Conservation (phyloP, 1,284 basidiomycete species). For the Rhizopogon hawkerae region DNA sequence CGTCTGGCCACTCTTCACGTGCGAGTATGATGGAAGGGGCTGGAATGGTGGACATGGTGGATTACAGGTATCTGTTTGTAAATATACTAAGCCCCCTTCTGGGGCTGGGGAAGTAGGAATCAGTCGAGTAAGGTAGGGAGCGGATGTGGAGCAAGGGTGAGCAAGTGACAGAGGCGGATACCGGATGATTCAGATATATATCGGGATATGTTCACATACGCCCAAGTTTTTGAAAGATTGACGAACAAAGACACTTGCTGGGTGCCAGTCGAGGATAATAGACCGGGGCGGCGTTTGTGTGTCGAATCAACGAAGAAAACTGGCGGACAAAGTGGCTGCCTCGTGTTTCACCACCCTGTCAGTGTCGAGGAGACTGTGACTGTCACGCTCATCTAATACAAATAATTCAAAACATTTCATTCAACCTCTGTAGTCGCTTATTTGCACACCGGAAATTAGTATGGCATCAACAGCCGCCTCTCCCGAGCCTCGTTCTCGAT, state of each 20-base stretch:
- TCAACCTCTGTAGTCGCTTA: not conserved
- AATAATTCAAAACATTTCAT: slow-evolving; percentile 6
- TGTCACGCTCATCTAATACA: slow-evolving; percentile 5
- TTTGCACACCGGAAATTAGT: slow-evolving; percentile 26
- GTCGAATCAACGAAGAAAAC: slow-evolving; percentile 10
- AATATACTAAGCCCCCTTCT: slow-evolving; percentile 16
- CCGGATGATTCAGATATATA: not conserved
- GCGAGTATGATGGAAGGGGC: slow-evolving; percentile 45
- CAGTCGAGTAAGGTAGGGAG: slow-evolving; percentile 5
- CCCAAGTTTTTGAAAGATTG: slow-evolving; percentile 8
- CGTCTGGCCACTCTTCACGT: slow-evolving; percentile 74
- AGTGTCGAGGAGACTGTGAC: slow-evolving; percentile 7
- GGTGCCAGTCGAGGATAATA: slow-evolving; percentile 6
- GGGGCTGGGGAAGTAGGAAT: slow-evolving; percentile 12
- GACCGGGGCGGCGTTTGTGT: slow-evolving; percentile 3
- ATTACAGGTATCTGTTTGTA: slow-evolving; percentile 17
- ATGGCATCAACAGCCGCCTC: slow-evolving; percentile 56
- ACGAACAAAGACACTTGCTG: slow-evolving; percentile 11
- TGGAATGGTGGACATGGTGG: slow-evolving; percentile 48
- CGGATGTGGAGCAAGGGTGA: not conserved
- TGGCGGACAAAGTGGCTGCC: slow-evolving; percentile 3
- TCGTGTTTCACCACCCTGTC: slow-evolving; percentile 6
- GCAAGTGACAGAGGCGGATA: not conserved
- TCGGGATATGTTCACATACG: slow-evolving; percentile 4
- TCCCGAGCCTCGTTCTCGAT: slow-evolving; percentile 55